Conservation (phyloP, 2,329 filamentous ascomycete species). For the Botrytis sinoallii region DNA sequence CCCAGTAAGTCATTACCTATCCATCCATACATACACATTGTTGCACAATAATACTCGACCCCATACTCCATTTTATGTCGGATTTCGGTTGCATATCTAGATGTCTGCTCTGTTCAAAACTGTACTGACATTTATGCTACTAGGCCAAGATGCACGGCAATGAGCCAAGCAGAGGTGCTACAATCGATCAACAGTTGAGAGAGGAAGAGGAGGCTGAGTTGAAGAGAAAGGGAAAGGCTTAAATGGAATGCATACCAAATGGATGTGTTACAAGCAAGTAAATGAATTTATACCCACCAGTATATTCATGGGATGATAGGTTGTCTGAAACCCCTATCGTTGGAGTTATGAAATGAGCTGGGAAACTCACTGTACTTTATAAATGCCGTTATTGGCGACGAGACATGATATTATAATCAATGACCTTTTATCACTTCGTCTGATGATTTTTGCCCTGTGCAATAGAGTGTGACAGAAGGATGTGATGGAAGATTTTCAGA, state of each 20-base stretch:
- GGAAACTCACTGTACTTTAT: slow-evolving; percentile 10
- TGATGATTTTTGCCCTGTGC: too few relatives aligned
- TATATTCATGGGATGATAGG: slow-evolving; percentile 9
- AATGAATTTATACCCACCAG: not conserved
- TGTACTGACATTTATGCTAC: not conserved
- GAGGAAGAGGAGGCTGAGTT: slow-evolving; percentile 66
- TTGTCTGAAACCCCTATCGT: not conserved
- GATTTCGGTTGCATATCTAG: not conserved
- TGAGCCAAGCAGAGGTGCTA: slow-evolving; percentile 67
- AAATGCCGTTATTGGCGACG: not conserved
- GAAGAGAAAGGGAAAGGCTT: slow-evolving; percentile 54
- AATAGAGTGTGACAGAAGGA: too few relatives aligned
- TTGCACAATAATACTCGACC: not conserved
- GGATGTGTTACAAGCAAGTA: not conserved
- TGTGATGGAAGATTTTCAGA: not conserved
- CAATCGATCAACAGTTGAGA: slow-evolving; percentile 66
- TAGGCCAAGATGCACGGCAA: slow-evolving; percentile 66
- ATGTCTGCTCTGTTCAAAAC: not conserved
- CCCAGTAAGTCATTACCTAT: slow-evolving; percentile 43
- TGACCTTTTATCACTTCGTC: slow-evolving; percentile 9
- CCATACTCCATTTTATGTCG: not conserved
- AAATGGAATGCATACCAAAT: slow-evolving; percentile 19
- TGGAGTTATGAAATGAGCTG: not conserved
- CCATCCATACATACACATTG: not conserved
- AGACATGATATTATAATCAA: slow-evolving; percentile 12